These are phyloP conservation scores for Phylloporus arenicola DNA, from an alignment of 768 basidiomycete species.

Conservation along the genomic window DNA sequence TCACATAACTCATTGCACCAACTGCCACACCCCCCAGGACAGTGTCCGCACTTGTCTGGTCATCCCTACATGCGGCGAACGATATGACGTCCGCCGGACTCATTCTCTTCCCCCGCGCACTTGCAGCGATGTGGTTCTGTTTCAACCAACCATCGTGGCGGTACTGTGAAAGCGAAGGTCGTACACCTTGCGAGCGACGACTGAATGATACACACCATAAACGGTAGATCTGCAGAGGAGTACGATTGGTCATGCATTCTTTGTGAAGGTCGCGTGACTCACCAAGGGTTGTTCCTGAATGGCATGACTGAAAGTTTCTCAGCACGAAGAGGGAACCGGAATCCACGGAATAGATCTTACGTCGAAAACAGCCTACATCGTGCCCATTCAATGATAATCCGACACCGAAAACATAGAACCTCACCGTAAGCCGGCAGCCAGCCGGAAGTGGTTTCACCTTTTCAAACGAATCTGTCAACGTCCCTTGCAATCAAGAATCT, in stretches of 20 bases:
- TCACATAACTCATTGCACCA: conserved; percentile 76
- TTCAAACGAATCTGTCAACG: conserved; percentile 1
- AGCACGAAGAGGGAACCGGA: background rate
- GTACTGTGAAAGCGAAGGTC: conserved; percentile 36
- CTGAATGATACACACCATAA: conserved; percentile 17
- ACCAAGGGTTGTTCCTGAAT: conserved; percentile 48
- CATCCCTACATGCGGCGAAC: conserved; percentile 67
- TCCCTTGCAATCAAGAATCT: background rate
- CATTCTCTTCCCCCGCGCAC: conserved; percentile 37
- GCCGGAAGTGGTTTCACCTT: conserved; percentile 50
- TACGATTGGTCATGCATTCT: background rate
- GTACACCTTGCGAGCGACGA: background rate
- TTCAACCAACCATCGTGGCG: conserved; percentile 53
- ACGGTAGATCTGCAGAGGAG: conserved; percentile 21
- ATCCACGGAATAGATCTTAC: conserved; percentile 28
- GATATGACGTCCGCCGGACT: conserved; percentile 79
- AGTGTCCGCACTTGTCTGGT: conserved; percentile 70
- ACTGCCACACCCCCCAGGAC: conserved; percentile 57
- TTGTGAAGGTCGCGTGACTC: background rate
- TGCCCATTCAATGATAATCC: background rate
- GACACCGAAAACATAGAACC: conserved; percentile 1
- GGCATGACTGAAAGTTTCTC: conserved; percentile 34
- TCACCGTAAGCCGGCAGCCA: conserved; percentile 61
- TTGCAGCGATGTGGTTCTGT: conserved; percentile 36
- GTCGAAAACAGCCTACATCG: conserved; percentile 40